phyloP scores from a whole-genome alignment of 768 basidiomycete species.

The Tubosaeta sp. region DNA sequence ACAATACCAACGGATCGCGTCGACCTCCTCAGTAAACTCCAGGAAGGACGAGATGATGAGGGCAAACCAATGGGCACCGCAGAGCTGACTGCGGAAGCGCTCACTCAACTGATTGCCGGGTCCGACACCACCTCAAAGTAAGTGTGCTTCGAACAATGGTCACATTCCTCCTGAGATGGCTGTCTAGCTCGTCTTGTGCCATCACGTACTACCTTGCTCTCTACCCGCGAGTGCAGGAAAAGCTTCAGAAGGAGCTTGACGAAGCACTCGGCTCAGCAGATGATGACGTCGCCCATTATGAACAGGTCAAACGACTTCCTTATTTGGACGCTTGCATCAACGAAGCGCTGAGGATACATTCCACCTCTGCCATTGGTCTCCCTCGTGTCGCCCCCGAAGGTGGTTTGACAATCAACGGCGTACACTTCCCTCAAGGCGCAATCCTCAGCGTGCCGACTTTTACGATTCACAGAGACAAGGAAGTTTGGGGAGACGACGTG shows the following conservation, averaged over 20 bases:
- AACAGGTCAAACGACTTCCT: constrained; percentile 67
- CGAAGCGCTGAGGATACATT: constrained; percentile 81
- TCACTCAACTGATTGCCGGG: constrained; percentile 84
- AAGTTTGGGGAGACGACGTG: constrained; percentile 75
- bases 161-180: neutral
- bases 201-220: constrained; percentile 80
- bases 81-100: constrained; percentile 85
- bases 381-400: constrained; percentile 74
- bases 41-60: constrained; percentile 67
- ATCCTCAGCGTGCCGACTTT: constrained; percentile 79
- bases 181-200: constrained; percentile 75
- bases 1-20: constrained; percentile 64
- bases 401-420: constrained; percentile 53
- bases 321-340: constrained; percentile 87
- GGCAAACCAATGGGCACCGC: constrained; percentile 77
- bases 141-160: constrained; percentile 16
- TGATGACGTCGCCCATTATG: constrained; percentile 56
- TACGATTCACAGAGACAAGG: constrained; percentile 70
- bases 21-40: constrained; percentile 79
- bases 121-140: constrained; percentile 94
- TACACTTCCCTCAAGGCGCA: constrained; percentile 69
- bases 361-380: constrained; percentile 79
- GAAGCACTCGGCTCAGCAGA: constrained; percentile 53
- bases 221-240: constrained; percentile 59
- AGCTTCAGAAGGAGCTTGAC: constrained; percentile 74